Conservation (phyloP, 495 filamentous ascomycete species). For the Trichoderma asperelloides region DNA sequence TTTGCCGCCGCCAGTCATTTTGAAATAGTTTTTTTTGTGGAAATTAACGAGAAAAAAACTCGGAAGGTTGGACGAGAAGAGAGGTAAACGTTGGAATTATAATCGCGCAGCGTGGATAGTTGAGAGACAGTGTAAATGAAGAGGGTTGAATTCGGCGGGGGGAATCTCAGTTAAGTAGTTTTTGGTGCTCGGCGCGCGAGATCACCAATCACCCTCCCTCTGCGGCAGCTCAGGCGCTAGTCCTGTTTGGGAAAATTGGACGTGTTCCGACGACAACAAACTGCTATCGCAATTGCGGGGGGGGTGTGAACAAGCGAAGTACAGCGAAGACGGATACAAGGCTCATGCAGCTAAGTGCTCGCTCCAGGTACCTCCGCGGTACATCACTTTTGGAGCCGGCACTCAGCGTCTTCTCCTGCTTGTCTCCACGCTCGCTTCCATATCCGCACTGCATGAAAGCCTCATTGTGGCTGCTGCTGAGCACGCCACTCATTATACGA, state of each 20-base stretch:
- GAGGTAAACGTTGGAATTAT: slow-evolving; percentile 23
- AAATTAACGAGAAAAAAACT: slow-evolving; percentile 23
- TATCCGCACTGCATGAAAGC: neutral
- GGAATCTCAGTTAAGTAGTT: slow-evolving; percentile 42
- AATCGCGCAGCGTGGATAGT: slow-evolving; percentile 25
- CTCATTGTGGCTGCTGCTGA: too few relatives aligned
- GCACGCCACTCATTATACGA: too few relatives aligned
- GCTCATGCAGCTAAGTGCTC: neutral
- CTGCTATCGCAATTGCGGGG: neutral
- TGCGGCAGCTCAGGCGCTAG: neutral
- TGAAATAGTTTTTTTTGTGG: slow-evolving; percentile 37
- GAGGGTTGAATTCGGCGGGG: slow-evolving; percentile 33
- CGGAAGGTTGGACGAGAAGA: slow-evolving; percentile 14
- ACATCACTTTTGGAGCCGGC: neutral
- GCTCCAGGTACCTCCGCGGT: neutral
- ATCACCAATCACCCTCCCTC: slow-evolving; percentile 37
- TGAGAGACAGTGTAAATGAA: slow-evolving; percentile 15
- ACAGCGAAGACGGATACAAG: neutral
- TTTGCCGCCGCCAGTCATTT: slow-evolving; percentile 97
- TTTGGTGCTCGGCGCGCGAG: slow-evolving; percentile 32
- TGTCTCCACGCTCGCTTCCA: neutral
- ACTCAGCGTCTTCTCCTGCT: neutral
- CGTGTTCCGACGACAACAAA: slow-evolving; percentile 5
- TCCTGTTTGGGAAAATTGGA: slow-evolving; percentile 4
- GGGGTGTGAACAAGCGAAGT: neutral